Conservation (phyloP, 2,329 filamentous ascomycete species). For the Zymoseptoria passerinii region DNA sequence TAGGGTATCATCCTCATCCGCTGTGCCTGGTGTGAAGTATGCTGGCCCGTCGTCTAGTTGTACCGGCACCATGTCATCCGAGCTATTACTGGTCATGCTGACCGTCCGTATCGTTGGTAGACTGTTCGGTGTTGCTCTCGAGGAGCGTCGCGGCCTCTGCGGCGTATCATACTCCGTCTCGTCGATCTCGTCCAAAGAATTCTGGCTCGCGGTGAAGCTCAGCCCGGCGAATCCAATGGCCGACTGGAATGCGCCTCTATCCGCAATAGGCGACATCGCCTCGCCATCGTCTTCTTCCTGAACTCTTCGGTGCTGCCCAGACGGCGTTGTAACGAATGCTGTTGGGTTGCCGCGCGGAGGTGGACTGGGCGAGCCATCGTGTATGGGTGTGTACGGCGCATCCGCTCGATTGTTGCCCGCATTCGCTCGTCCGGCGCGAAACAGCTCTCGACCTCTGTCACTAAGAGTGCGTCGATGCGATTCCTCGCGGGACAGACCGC, state of each 20-base stretch:
- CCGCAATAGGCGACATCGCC: slow-evolving; percentile 37
- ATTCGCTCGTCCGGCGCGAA: slow-evolving; percentile 25
- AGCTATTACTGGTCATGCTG: slow-evolving; percentile 11
- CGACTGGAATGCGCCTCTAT: slow-evolving; percentile 40
- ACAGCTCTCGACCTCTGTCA: slow-evolving; percentile 41
- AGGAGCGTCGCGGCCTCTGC: not conserved
- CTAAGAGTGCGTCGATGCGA: slow-evolving; percentile 40
- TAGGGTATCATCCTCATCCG: slow-evolving; percentile 49
- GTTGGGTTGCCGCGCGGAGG: slow-evolving; percentile 24
- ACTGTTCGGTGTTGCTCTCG: slow-evolving; percentile 16
- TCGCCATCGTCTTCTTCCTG: slow-evolving; percentile 30
- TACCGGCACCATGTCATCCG: slow-evolving; percentile 29
- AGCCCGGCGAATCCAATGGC: slow-evolving; percentile 42
- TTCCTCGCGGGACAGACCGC: slow-evolving; percentile 23
- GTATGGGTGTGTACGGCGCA: slow-evolving; percentile 43
- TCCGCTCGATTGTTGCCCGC: slow-evolving; percentile 3
- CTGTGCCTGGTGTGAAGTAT: slow-evolving; percentile 43
- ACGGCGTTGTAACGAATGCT: slow-evolving; percentile 32
- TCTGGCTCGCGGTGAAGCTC: slow-evolving; percentile 36
- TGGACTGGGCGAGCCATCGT: slow-evolving; percentile 42
- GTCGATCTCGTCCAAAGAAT: slow-evolving; percentile 15
- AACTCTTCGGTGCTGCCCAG: slow-evolving; percentile 25
- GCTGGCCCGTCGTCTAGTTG: slow-evolving; percentile 48
- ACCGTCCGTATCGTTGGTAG: slow-evolving; percentile 22
- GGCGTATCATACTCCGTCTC: slow-evolving; percentile 15